Evolutionary conservation across 148 eudicot genomes (phyloP).

Genomic region (Talinum fruticosum): DNA sequence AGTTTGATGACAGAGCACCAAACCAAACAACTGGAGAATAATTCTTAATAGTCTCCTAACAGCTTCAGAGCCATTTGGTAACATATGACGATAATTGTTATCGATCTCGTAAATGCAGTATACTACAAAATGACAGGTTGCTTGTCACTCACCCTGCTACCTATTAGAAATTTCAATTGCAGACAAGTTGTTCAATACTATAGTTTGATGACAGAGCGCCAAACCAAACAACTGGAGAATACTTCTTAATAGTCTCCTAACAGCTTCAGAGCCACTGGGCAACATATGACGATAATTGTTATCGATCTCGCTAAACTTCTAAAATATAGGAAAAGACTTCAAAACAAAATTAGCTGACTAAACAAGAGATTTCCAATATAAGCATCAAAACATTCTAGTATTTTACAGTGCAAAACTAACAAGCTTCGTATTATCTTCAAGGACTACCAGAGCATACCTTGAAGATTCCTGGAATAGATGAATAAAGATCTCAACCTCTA

Average conservation of each 20-base stretch:
- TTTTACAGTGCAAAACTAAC: background rate
- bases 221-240: background rate
- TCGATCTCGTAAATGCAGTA: too few species aligned
- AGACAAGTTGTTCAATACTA: background rate
- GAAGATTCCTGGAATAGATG: slow-evolving; percentile 71
- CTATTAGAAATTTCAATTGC: background rate
- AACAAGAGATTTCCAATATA: background rate
- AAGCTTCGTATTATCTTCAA: background rate
- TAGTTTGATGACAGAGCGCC: background rate
- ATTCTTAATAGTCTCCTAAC: background rate
- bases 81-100: too few species aligned
- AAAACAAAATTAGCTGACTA: background rate
- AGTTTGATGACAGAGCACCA: background rate
- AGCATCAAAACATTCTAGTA: background rate
- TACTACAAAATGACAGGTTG: background rate
- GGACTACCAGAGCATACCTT: slow-evolving; percentile 40
- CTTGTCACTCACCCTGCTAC: background rate
- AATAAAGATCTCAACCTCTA: slow-evolving; percentile 87
- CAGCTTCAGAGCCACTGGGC: background rate
- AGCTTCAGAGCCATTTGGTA: background rate
- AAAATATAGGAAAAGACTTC: background rate
- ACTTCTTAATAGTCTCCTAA: background rate
- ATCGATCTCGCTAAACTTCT: background rate
- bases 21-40: background rate
- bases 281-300: too few species aligned